Evolutionary conservation across 2,329 filamentous ascomycete genomes (phyloP).

Genomic region (Ophiostoma sp.): DNA sequence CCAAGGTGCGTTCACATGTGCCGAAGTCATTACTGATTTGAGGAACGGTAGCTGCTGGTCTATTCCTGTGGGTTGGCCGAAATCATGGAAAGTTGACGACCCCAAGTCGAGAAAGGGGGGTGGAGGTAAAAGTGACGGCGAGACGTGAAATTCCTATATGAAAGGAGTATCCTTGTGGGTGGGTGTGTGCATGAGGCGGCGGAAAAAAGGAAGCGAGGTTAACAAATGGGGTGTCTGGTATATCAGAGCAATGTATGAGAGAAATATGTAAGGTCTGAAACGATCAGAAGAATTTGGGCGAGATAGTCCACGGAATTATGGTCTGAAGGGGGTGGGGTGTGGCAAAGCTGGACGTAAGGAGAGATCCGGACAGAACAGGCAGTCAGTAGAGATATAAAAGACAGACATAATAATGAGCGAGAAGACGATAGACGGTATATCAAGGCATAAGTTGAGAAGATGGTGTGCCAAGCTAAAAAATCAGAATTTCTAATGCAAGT

Average conservation of each 20-base stretch:
- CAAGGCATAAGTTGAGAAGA: neutral
- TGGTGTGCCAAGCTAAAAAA: neutral
- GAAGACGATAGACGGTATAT: neutral
- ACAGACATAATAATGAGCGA: neutral
- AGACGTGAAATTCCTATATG: neutral
- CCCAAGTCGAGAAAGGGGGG: neutral
- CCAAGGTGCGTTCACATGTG: neutral
- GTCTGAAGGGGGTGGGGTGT: neutral
- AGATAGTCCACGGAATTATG: neutral
- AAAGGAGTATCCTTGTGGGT: constrained; percentile 9
- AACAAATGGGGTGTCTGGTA: neutral
- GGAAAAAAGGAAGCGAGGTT: neutral
- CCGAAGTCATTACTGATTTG: neutral
- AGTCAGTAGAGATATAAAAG: neutral
- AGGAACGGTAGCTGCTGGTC: neutral
- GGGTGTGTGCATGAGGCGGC: constrained; percentile 22
- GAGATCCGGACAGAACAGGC: neutral
- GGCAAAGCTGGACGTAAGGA: neutral
- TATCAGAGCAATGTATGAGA: neutral
- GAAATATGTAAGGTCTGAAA: neutral
- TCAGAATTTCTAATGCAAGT: constrained; percentile 7
- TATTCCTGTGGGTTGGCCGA: neutral
- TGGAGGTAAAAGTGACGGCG: neutral
- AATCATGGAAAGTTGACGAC: neutral
- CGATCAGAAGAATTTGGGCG: neutral